Percentiles rank a stretch among this genome's conserved stretches.
phyloP scores from a whole-genome alignment of 2,329 filamentous ascomycete species.

The Curvularia verruculosa region DNA sequence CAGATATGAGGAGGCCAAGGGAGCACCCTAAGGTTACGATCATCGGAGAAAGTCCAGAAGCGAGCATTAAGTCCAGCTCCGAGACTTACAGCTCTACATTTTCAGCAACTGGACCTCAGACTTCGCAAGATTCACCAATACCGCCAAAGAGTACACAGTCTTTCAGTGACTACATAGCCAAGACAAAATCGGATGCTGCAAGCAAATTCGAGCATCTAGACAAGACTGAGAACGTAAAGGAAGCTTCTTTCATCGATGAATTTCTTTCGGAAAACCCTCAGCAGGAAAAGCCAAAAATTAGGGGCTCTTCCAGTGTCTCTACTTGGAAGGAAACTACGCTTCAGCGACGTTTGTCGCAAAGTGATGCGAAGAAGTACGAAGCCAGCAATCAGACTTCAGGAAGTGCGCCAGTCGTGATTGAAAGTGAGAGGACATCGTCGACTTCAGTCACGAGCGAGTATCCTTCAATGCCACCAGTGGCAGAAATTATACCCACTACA shows the following conservation, averaged over 20 bases:
- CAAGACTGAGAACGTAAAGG: slow-evolving; percentile 16
- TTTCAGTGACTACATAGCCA: not conserved
- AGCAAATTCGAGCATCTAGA: not conserved
- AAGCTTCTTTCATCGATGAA: slow-evolving; percentile 32
- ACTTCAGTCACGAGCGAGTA: not conserved
- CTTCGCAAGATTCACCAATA: not conserved
- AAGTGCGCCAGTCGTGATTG: not conserved
- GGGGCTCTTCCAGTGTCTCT: not conserved
- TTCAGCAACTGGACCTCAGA: not conserved
- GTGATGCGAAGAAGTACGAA: not conserved
- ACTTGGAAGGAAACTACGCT: slow-evolving; percentile 39
- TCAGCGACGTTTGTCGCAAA: slow-evolving; percentile 15
- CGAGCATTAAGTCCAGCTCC: not conserved
- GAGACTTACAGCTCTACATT: not conserved
- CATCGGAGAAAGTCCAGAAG: not conserved
- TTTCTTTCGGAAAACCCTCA: slow-evolving; percentile 26
- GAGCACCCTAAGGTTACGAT: slow-evolving; percentile 20
- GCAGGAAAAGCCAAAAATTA: not conserved
- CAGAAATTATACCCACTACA: not conserved
- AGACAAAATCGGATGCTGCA: slow-evolving; percentile 2
- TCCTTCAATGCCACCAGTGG: not conserved
- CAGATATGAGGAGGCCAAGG: slow-evolving; percentile 38
- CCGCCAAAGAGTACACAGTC: slow-evolving; percentile 12
- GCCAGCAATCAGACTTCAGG: not conserved
- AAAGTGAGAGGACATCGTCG: not conserved